Evolutionary conservation across 352 stramenopile genomes (phyloP), one percentile per base, ranked within the genome.

Genomic region (Salisapilia sapeloensis): DNA sequence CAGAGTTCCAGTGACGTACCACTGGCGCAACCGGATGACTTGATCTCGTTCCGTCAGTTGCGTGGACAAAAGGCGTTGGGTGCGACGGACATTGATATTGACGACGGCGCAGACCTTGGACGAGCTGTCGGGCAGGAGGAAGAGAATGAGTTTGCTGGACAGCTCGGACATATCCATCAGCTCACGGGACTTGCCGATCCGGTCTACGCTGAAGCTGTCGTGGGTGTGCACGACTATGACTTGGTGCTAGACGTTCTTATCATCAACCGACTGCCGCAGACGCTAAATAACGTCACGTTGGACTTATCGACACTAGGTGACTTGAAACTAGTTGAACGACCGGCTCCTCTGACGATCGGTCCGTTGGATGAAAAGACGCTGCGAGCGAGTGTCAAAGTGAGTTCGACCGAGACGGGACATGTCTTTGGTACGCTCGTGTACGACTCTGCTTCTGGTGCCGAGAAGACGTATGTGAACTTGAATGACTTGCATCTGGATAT

Each of bases 391-490:
- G 99, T 99, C 60, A 99, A 99, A 75, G 95, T 99, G n/a, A 97
- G 90, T 32, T 98, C 87, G 33, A 99, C 96, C n/a, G 96, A 99
- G 61, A 99, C 94, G 13, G 95, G 96, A 11, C 93, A 99, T 62
- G 99, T 99, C 44, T 99, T 99, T 60, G 96, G 96, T 39, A 99
- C 92, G 26, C 98, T 99, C 56, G 92, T 99, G 23, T 99, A 99
- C 56, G 92, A 97, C 51, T 96, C 96, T 44, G 82, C 87, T 20
- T 90, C 67, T 25, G 71, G 74, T 15, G 91, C 93, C 35, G 92
- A 98, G 48, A 97, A 98, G 57, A 97, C 85, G 37, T 97, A 98
- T 46, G 93, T 99, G 39, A 98, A 99, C 58, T 54, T 99, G 38
- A 99, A 98, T 59, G 94, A 99, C 53, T 98, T 99, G 48, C 94